Evolutionary conservation across 2,329 filamentous ascomycete genomes (phyloP).

Genomic region (Hypocrella siamensis): DNA sequence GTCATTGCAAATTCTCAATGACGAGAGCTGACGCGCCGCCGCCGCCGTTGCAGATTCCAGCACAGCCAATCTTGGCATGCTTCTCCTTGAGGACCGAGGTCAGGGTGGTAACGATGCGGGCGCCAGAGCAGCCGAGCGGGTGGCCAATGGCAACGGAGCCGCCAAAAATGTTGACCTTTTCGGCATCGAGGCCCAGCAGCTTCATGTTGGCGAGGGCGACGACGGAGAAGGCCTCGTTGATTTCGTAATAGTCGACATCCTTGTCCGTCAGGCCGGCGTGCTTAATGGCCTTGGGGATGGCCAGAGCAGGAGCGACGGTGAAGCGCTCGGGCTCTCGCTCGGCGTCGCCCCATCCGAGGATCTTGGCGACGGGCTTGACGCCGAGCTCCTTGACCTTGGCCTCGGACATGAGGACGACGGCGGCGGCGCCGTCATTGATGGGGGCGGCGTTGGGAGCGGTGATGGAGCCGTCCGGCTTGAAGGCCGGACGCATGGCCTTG

Average conservation of each 20-base stretch:
- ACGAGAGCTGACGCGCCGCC: conserved; percentile 90
- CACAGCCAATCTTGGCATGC: conserved; percentile 84
- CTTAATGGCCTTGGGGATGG: conserved; percentile 93
- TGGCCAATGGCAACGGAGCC: conserved; percentile 93
- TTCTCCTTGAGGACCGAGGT: conserved; percentile 79
- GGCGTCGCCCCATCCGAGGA: conserved; percentile 93
- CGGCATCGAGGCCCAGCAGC: conserved; percentile 60
- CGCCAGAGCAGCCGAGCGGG: conserved; percentile 84
- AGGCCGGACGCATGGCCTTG: conserved; percentile 69
- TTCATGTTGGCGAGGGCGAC: conserved; percentile 95
- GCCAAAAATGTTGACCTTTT: conserved; percentile 90
- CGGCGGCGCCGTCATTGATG: conserved; percentile 86
- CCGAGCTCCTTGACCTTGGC: conserved; percentile 83
- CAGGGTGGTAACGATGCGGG: conserved; percentile 82
- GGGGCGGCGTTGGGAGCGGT: conserved; percentile 95
- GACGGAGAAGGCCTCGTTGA: conserved; percentile 98
- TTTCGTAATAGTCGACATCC: conserved; percentile 86
- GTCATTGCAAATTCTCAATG: conserved; percentile 56
- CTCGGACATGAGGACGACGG: conserved; percentile 86
- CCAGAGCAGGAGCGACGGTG: conserved; percentile 83
- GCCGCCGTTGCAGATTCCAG: conserved; percentile 95
- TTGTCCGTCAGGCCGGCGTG: conserved; percentile 71
- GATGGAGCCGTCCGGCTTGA: conserved; percentile 73
- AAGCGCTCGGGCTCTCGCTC: conserved; percentile 86
- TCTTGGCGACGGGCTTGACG: conserved; percentile 87